A percentile compares a stretch with the other conserved stretches of the same genome.
Conservation (phyloP, 192 early-diverging fungal species). For the Podila clonocystis region DNA sequence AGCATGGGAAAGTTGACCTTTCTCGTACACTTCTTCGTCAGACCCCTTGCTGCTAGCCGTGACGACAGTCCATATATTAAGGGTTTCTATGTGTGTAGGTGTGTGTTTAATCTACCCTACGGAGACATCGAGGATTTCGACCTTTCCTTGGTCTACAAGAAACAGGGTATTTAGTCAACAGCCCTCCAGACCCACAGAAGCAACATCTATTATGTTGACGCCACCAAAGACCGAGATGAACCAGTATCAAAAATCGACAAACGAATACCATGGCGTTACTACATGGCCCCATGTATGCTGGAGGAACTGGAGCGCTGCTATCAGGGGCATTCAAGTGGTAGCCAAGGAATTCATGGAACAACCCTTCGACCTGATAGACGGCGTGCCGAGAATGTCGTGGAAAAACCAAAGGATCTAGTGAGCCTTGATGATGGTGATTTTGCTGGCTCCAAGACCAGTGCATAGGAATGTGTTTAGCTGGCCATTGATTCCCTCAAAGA, state of each 20-base stretch:
- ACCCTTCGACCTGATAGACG: conserved; percentile 17
- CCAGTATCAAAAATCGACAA: conserved; percentile 25
- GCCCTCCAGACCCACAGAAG: not conserved
- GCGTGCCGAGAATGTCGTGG: conserved; percentile 24
- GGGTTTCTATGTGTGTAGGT: conserved; percentile 17
- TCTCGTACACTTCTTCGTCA: conserved; percentile 37
- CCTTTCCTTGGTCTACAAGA: conserved; percentile 1
- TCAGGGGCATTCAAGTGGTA: conserved; percentile 15
- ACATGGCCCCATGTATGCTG: conserved; percentile 18
- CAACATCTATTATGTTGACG: not conserved
- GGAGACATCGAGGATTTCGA: conserved; percentile 2
- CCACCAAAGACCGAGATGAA: not conserved
- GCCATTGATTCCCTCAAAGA: conserved; percentile 17
- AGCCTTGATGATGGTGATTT: not conserved
- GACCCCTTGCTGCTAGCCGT: conserved; percentile 27
- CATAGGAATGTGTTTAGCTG: conserved; percentile 17
- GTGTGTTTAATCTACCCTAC: not conserved
- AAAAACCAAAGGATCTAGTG: not conserved
- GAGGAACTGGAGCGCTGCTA: conserved; percentile 10
- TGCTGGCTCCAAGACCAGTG: not conserved
- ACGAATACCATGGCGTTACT: conserved; percentile 6
- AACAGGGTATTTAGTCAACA: conserved; percentile 3
- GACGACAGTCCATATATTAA: conserved; percentile 22
- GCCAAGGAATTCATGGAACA: conserved; percentile 1
- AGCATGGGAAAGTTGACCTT: conserved; percentile 49